These are phyloP conservation scores for Trichoderma cornu-damae DNA, from an alignment of 2,329 filamentous ascomycete genomes.

Conservation along the genomic window DNA sequence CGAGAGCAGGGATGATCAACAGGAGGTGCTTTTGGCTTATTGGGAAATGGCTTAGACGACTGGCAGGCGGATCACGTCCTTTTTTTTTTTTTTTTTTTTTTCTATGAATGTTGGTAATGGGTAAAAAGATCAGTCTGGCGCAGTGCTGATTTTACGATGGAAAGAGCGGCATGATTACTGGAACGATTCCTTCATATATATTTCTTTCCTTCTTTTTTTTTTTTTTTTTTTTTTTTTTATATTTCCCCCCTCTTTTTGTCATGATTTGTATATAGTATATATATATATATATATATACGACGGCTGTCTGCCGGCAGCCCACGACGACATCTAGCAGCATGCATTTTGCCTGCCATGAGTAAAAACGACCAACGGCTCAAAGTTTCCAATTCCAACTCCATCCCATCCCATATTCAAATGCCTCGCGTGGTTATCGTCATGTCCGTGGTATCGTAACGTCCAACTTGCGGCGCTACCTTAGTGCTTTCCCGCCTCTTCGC, in stretches of 20 bases:
- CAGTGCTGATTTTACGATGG: slow-evolving; percentile 7
- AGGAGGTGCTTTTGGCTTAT: not conserved
- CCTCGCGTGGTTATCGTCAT: not conserved
- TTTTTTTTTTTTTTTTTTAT: not conserved
- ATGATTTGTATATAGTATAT: slow-evolving; percentile 8
- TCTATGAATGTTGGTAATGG: not conserved
- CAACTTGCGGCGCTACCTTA: slow-evolving; percentile 20
- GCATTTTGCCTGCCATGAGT: not conserved
- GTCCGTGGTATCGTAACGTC: not conserved
- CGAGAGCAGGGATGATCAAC: not conserved
- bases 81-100: not conserved
- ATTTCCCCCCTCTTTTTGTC: not conserved
- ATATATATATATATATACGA: too few species aligned
- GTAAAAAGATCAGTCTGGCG: not conserved
- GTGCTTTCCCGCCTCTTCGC: slow-evolving; percentile 45
- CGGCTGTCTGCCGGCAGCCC: not conserved
- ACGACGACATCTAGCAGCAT: not conserved
- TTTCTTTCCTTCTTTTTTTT: not conserved
- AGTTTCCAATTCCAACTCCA: not conserved
- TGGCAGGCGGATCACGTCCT: not conserved
- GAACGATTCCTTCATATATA: not conserved
- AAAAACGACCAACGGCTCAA: slow-evolving; percentile 1
- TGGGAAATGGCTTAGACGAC: not conserved
- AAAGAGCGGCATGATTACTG: not conserved
- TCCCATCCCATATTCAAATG: not conserved